Base-by-base conservation (phyloP, 179 eudicot species). In the Spinacia oleracea region DNA sequence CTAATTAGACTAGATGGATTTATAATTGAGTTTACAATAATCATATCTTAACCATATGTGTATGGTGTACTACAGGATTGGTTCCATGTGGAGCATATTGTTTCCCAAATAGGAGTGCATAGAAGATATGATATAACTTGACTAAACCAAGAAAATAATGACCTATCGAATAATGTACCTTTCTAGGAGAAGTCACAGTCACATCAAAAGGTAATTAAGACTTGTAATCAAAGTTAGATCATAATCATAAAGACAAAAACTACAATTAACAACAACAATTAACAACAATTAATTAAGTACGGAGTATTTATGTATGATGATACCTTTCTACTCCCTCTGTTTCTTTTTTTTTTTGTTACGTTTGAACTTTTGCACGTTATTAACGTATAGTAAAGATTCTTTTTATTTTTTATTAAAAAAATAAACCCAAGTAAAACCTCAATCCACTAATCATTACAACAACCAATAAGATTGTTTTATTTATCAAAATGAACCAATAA, bases 61-160 rank as follows among this genome's bases (percentile, higher is more conserved):
- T n/a, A n/a, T n/a, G n/a, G n/a, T n/a, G n/a, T 38, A 0, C 27
- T 35, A 66, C 10, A 42, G 5, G 15, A 25, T 71, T 71, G 38
- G 4, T 7, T 46, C 74, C 1, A 71, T 23, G 48, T 42, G 35
- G 16, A 16, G 6, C 11, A 38, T 20, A 15, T n/a, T 23, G 15
- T 68, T 40, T 42, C 53, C 72, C 9, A 69, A 42, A 69, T 35
- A n/a, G 53, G 51, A 9, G 59, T 16, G 35, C 53, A 40, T 70
- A 11, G 15, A 25, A 72, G 80, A 78, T n/a, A n/a, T n/a, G n/a
- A n/a, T n/a, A 55, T 34, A 53, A 38, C 66, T 78, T 58, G 80
- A 78, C 80, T 70, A 45, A 78, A 77, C 50, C 31, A 38, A 68
- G 64, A 78, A 58, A 55, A 78, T 42, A 42, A 78, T 58, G 67